Conservation (phyloP, 2,329 filamentous ascomycete genomes). For the Diaporthe vaccinii region DNA sequence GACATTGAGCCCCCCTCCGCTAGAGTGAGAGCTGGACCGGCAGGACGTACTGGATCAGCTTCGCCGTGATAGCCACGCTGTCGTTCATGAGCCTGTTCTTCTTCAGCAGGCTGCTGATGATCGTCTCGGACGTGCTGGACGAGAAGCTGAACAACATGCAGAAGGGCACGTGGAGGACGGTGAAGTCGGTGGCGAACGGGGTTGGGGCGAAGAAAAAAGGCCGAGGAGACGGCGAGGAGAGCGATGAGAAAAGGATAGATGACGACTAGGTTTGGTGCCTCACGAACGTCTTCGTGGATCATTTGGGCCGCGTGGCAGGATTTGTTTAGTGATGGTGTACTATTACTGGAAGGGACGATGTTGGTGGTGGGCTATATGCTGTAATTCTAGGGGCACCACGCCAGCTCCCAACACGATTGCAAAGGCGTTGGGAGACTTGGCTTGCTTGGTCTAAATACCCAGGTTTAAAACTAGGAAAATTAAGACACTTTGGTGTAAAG, state of each 20-base stretch:
- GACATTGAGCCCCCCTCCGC: neutral
- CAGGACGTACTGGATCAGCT: slow-evolving; percentile 76
- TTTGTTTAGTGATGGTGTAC: neutral
- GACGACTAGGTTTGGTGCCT: neutral
- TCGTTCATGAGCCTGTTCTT: slow-evolving; percentile 72
- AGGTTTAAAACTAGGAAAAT: neutral
- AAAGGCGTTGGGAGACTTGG: slow-evolving; percentile 4
- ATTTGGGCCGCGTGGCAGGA: neutral
- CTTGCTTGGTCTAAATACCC: slow-evolving; percentile 23
- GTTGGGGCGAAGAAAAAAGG: slow-evolving; percentile 5
- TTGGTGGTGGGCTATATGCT: neutral
- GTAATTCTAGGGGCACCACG: neutral
- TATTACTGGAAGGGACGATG: neutral
- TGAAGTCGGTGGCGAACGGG: slow-evolving; percentile 7
- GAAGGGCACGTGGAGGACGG: slow-evolving; percentile 23
- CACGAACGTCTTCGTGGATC: too few species aligned
- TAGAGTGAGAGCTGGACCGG: slow-evolving; percentile 67
- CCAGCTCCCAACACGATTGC: neutral
- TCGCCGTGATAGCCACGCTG: slow-evolving; percentile 72
- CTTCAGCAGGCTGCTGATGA: slow-evolving; percentile 61
- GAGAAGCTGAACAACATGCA: slow-evolving; percentile 43
- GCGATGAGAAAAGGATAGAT: slow-evolving; percentile 2
- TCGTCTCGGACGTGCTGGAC: slow-evolving; percentile 60
- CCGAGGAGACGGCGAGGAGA: neutral
- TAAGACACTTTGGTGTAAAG: neutral